Evolutionary conservation across 2,329 filamentous ascomycete genomes (phyloP), one percentile per base, ranked within the genome.

Genomic region (Phaeosphaeriaceae sp.): DNA sequence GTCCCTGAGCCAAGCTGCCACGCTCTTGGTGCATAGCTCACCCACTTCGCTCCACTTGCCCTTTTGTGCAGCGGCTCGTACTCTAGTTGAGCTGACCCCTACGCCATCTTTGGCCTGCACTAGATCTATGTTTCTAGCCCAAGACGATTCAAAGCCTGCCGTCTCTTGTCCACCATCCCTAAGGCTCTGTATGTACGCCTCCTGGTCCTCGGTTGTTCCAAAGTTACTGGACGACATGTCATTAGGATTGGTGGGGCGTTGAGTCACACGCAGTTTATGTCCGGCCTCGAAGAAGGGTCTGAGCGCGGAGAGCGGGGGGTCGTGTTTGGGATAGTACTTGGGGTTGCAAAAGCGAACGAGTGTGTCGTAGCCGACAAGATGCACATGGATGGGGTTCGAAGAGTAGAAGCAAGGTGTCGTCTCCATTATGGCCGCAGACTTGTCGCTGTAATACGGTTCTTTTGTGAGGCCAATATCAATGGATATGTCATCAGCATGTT

Each of bases 361-460:
- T 0, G 89, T 93, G 63, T 93, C 89, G 67, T 85, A 93, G 21
- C 90, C 90, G 1, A 85, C 82, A 2, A 92, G 81, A 63, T 89
- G 89, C 3, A 89, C 75, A 61, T 91, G 87, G 44, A 49, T 64
- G 0, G 76, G 74, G 6, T 63, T 54, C 15, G 64, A 63, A 0
- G 74, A 63, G 53, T 75, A 76, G 20, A 70, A 56, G 3, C 62
- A 66, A 13, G 74, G 65, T 11, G 35, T 47, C 34, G 58, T 65
- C 44, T 75, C 74, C 0, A 77, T 74, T 21, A 92, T 84, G 1
- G 83, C 84, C 11, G 64, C 58, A 6, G 84, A 83, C 74, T 93
- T 93, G 63, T 87, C 85, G 49, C 84, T 83, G 62, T 93, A 94
- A 67, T 87, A 92, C 0, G 89, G 87, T 61, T 83, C 79, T 29